These are phyloP conservation scores for Brettanomyces naardenensis DNA, from an alignment of 805 yeast genomes.

Conservation along the genomic window DNA sequence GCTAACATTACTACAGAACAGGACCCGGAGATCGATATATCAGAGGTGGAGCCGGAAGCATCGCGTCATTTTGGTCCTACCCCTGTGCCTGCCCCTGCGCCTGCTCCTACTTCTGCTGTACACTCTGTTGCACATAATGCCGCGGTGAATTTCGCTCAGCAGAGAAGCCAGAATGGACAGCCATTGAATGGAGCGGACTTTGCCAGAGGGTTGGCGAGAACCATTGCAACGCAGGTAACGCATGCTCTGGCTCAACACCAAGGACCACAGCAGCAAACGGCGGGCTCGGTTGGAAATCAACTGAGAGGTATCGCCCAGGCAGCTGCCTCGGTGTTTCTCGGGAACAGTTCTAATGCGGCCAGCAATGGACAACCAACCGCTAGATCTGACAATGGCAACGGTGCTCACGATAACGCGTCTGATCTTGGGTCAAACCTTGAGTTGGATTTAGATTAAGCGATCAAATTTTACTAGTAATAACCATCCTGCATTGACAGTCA, in stretches of 20 bases:
- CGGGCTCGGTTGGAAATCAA: neutral
- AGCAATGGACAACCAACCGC: neutral
- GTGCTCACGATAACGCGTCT: neutral
- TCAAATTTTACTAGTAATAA: too few species aligned
- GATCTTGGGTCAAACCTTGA: slow-evolving; percentile 6
- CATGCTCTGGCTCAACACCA: slow-evolving; percentile 3
- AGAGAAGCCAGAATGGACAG: neutral
- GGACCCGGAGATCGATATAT: neutral
- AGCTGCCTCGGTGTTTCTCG: slow-evolving; percentile 2
- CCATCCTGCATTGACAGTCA: too few species aligned
- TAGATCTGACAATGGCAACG: neutral
- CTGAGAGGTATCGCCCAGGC: slow-evolving; percentile 3
- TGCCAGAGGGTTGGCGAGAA: slow-evolving; percentile 7
- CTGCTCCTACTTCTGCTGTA: neutral
- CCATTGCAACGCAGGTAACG: slow-evolving; percentile 6
- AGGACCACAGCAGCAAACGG: neutral
- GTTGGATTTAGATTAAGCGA: slow-evolving; percentile 3
- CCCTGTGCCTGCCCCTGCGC: neutral
- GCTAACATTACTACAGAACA: neutral
- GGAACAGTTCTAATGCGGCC: neutral
- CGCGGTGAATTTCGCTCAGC: neutral
- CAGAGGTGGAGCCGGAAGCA: neutral
- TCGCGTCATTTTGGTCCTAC: neutral
- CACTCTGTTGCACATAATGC: neutral
- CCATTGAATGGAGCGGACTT: slow-evolving; percentile 4